Base-by-base conservation (phyloP, 192 early-diverging fungal genomes). In the Coemansia sp. region DNA sequence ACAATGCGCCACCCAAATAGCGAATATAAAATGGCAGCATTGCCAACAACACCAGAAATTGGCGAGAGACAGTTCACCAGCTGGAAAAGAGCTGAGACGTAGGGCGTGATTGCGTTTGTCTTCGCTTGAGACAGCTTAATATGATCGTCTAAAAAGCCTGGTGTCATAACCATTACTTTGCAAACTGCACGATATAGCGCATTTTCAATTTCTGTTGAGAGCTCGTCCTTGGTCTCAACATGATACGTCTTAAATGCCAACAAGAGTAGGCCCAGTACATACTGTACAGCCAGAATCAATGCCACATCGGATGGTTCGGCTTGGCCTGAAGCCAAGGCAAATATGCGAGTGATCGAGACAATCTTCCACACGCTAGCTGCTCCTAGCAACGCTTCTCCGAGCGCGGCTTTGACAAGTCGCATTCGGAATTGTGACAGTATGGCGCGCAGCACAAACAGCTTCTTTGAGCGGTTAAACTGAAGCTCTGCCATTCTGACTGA, bases 151-250 rank as follows among this genome's bases (percentile, higher is more conserved):
- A 16, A 4, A 7, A 63, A 69, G 14, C 73, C 55, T 18, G 53
- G 54, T 19, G 41, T 20, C 16, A 62, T 63, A 3, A 56, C 59
- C 23, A 59, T 52, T 9, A 11, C 16, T 29, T 23, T 39, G 32
- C 73, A 75, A 18, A 69, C 29, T 6, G 59, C 47, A 23, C 51
- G 43, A 24, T 61, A 58, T 0, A 75, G 66, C 32, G 59, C 19
- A n/a, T 55, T 61, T 9, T 43, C 39, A 8, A 69, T 24, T 14
- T 50, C 53, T 0, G 54, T 32, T 9, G 14, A 11, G 20, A 65
- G 45, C n/a, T 55, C 20, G 37, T 11, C 11, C 41, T 54, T 59
- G 1, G 29, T 12, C 27, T 41, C 23, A 0, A 8, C 16, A 11
- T 69, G 49, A 5, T 65, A 55, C 0, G 52, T 7, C 22, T 13